Evolutionary conservation across 164 flowering plant genomes (phyloP), one percentile per base, ranked within the genome.

Genomic region (Paratinospora sagittata): DNA sequence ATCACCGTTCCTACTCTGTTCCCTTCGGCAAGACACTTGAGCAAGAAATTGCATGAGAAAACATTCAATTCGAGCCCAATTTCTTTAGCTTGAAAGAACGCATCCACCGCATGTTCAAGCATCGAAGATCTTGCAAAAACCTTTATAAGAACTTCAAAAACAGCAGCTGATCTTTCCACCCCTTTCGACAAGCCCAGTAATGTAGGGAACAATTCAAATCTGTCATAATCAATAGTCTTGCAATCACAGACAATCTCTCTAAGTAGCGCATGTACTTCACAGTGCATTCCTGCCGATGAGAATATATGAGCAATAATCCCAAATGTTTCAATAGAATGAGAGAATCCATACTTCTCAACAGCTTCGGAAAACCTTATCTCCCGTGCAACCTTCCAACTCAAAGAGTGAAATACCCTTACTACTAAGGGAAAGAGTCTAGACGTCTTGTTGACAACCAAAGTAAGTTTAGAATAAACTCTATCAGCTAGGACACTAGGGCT

Each of bases 31-130:
- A 83, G 72, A 73, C 81, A 79, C 69, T 84, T 85, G 62, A 90
- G 87, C 84, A 90, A 72, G 73, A 83, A 85, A 77, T 88, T 90
- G 77, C 90, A 87, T 0, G 85, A 75, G 0, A 0, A 30, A 24
- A 82, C 73, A 66, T 63, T 57, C 7, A 70, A 77, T 55, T 74
- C 23, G 55, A 80, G 26, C 66, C 85, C 89, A 26, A 70, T 66
- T 62, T 69, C 74, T 73, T 81, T 87, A 39, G 77, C 79, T 69
- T 70, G 79, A 64, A 67, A 63, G 63, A 85, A 80, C 30, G 82
- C 82, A 71, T 83, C 81, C 10, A 80, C 13, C 0, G 89, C 91
- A 76, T 80, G 67, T 57, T 82, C 88, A 77, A 83, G 78, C 87
- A 87, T 78, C 8, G 67, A 68, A 73, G 73, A 81, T n/a, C 79